Base-by-base conservation (phyloP, 345 rosid genomes). In the Hibiscus syriacus region DNA sequence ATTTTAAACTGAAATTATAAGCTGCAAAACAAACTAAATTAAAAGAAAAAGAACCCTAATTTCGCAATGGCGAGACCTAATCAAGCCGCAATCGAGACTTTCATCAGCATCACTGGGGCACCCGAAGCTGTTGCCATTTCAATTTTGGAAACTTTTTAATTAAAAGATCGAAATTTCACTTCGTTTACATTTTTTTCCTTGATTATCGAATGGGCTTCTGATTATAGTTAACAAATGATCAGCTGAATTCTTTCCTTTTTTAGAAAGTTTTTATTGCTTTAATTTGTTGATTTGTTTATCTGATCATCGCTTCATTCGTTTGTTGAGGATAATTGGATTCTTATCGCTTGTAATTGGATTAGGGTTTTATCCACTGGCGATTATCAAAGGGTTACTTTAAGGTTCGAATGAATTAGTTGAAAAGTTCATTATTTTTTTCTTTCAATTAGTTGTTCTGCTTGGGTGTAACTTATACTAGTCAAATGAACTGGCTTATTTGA, bases 51-150 rank as follows among this genome's bases (percentile, higher is more conserved):
- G 13, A 56, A 20, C 46, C 55, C 23, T 26, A 32, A 48, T 70
- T 49, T 23, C 13, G 23, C 63, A 61, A 95, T 95, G 98, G 92
- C 88, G 41, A 75, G 82, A 30, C 84, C 87, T 27, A 78, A 85
- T 78, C 97, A 90, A 66, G 94, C 90, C 72, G 84, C 93, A 73
- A 81, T 95, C 79, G 86, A 81, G 32, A 88, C 92, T 50, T 95
- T 92, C 78, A 80, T 80, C 34, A 83, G 88, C 87, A 92, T 95
- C 88, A 85, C 98, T 29, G 94, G 99, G 55, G 85, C 67, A 76
- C 29, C 92, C 4, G 90, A 88, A 65, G 68, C 84, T 65, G 77
- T 83, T 70, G 99, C 96, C 69, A 30, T 77, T 22, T 88, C 77
- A 57, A 91, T 71, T 64, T 52, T 19, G 14, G 26, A 43, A 20